Conservation (phyloP, 2,329 filamentous ascomycete genomes). For the Exophiala sp. region DNA sequence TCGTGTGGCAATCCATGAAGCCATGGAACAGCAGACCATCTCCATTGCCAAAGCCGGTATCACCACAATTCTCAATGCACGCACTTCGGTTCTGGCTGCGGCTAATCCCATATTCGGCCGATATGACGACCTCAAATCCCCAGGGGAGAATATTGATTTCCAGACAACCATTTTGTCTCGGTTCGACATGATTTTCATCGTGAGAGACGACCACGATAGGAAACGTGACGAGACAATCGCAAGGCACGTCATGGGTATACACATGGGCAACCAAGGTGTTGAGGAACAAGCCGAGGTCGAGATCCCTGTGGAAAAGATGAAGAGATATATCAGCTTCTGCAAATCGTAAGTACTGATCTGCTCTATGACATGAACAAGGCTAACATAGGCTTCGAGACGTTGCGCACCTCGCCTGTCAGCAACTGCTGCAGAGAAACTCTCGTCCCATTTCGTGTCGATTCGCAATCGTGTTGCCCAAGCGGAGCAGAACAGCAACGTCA, state of each 20-base stretch:
- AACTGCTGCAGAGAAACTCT: conserved; percentile 90
- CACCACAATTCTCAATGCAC: conserved; percentile 92
- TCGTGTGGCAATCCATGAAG: conserved; percentile 95
- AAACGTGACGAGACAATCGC: conserved; percentile 89
- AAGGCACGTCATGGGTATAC: conserved; percentile 93
- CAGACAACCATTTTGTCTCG: conserved; percentile 96
- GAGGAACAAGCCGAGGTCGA: conserved; percentile 82
- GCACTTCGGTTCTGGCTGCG: conserved; percentile 89
- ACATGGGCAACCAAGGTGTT: conserved; percentile 80
- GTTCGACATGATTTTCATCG: conserved; percentile 99
- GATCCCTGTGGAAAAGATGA: conserved; percentile 93
- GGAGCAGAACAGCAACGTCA: conserved; percentile 81
- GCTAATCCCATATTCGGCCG: conserved; percentile 97
- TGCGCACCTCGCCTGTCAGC: conserved; percentile 86
- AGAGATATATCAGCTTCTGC: conserved; percentile 94
- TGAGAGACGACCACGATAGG: conserved; percentile 87
- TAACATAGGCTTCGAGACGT: conserved; percentile 49
- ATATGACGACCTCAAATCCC: conserved; percentile 96
- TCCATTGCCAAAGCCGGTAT: conserved; percentile 96
- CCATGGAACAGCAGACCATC: conserved; percentile 99
- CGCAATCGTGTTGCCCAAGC: conserved; percentile 86
- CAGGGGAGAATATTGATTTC: conserved; percentile 98
- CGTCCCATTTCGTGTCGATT: conserved; percentile 94
- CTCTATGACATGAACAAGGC: neutral
- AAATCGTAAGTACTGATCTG: conserved; percentile 65